Base-by-base conservation (phyloP, 371 early-diverging fungal species). In the Mucor circinelloides region DNA sequence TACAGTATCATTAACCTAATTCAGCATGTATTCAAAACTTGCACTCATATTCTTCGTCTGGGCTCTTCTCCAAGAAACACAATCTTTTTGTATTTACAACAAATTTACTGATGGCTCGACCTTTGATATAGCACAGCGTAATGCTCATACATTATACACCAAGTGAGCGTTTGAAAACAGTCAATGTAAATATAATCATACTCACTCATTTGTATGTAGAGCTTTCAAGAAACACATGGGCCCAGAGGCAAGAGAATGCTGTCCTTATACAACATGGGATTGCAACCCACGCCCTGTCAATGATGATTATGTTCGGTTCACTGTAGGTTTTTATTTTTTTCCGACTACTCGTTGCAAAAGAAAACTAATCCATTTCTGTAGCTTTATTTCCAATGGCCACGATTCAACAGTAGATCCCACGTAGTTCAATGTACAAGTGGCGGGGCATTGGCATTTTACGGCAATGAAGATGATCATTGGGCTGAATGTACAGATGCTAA, bases 61-160 rank as follows among this genome's bases (percentile, higher is more conserved):
- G 23, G 12, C 25, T 30, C 48, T 65, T 60, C 10, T 60, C 15
- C 58, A 58, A 52, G 21, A 17, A 25, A 36, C 19, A 21, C 40
- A 48, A 38, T 25, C 60, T n/a, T 67, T 17, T 55, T 67, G 67
- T 46, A 44, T 67, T 13, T 60, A 67, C 21, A 67, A 67, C 25
- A 12, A 44, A 8, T 31, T 67, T 3, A 23, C 23, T 30, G 60
- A 60, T 32, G 67, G 46, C 25, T 42, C 15, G 2, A 13, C 25
- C 4, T n/a, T 40, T 36, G 36, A 54, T 19, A 30, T 50, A 19
- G 15, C 7, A 3, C 48, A 61, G 48, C 9, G 31, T 15, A 10
- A 31, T 32, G 4, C 23, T n/a, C n/a, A 12, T 10, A 44, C 28
- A 25, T 17, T 25, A n/a, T 12, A 15, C 28, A 25, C 12, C 23